phyloP scores from a whole-genome alignment of 805 yeast genomes.

The Yamadazyma endophytica region DNA sequence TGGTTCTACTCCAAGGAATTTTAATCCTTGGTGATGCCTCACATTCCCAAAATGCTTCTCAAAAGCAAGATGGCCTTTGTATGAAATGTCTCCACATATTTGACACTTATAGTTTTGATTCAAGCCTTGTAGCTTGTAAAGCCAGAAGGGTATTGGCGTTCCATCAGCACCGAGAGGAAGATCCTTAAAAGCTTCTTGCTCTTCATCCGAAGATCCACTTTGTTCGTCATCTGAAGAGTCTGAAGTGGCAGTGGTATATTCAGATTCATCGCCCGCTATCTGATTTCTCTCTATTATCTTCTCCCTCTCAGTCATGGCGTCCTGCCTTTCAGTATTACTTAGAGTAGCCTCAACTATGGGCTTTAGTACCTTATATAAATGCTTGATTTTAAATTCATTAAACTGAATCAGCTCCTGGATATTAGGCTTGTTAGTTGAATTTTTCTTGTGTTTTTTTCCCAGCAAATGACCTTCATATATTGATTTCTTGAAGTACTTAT shows the following conservation, averaged over 20 bases:
- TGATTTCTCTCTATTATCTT: slow-evolving; percentile 47
- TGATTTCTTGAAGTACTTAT: slow-evolving; percentile 56
- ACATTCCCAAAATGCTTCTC: slow-evolving; percentile 71
- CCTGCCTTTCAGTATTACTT: slow-evolving; percentile 58
- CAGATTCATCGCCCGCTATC: slow-evolving; percentile 32
- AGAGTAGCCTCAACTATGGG: slow-evolving; percentile 47
- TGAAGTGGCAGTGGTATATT: slow-evolving; percentile 34
- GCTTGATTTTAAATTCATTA: slow-evolving; percentile 26
- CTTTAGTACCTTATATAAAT: slow-evolving; percentile 33
- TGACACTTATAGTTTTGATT: slow-evolving; percentile 74
- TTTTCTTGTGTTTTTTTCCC: slow-evolving; percentile 74
- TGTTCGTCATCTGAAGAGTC: slow-evolving; percentile 20
- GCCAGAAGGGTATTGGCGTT: slow-evolving; percentile 88
- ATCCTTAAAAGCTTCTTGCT: slow-evolving; percentile 40
- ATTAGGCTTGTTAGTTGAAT: slow-evolving; percentile 17
- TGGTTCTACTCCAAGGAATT: slow-evolving; percentile 65
- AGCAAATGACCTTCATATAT: slow-evolving; percentile 65
- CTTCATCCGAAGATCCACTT: slow-evolving; percentile 12
- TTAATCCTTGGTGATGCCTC: slow-evolving; percentile 70
- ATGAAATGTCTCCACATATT: slow-evolving; percentile 72
- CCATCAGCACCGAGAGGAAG: slow-evolving; percentile 88
- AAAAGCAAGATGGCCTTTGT: slow-evolving; percentile 69
- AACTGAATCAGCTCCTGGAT: slow-evolving; percentile 3
- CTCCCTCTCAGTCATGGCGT: slow-evolving; percentile 69
- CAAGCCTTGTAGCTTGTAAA: slow-evolving; percentile 84